A percentile compares a stretch with the other conserved stretches of the same genome.
These are phyloP conservation scores for Sporothrix protearum DNA, from an alignment of 2,329 filamentous ascomycete species.

Conservation along the genomic window DNA sequence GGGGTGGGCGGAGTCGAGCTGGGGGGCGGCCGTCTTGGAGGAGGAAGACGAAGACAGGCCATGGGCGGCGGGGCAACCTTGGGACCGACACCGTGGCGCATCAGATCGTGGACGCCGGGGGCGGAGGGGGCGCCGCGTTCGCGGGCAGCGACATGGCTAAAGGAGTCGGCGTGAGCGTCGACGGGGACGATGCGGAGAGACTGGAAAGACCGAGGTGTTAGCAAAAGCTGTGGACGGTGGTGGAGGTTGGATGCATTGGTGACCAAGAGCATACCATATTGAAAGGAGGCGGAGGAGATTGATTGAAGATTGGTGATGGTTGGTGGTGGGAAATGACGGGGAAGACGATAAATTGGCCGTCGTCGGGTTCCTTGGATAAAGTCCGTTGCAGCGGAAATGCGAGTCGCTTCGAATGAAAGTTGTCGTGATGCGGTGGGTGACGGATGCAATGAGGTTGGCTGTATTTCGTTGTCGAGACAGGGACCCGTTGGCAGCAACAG, in stretches of 20 bases:
- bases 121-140: constrained; percentile 78
- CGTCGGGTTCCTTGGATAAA: background rate
- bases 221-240: background rate
- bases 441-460: constrained; percentile 4
- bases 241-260: background rate
- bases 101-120: constrained; percentile 87
- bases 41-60: too few species aligned
- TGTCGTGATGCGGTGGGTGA: background rate
- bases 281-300: constrained; percentile 27
- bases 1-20: constrained; percentile 71
- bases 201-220: constrained; percentile 42
- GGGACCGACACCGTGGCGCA: constrained; percentile 78
- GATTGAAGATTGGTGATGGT: background rate
- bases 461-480: background rate
- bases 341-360: background rate
- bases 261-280: constrained; percentile 47
- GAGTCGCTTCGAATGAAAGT: background rate
- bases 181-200: constrained; percentile 86
- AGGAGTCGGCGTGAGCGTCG: constrained; percentile 61
- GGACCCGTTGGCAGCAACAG: background rate
- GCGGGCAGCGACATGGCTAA: constrained; percentile 56
- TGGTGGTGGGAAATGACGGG: too few species aligned
- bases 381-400: background rate
- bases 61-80: constrained; percentile 48
- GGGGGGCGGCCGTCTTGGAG: constrained; percentile 46